phyloP scores from a whole-genome alignment of 129 eudicot genomes.

The Helianthus tuberosus region DNA sequence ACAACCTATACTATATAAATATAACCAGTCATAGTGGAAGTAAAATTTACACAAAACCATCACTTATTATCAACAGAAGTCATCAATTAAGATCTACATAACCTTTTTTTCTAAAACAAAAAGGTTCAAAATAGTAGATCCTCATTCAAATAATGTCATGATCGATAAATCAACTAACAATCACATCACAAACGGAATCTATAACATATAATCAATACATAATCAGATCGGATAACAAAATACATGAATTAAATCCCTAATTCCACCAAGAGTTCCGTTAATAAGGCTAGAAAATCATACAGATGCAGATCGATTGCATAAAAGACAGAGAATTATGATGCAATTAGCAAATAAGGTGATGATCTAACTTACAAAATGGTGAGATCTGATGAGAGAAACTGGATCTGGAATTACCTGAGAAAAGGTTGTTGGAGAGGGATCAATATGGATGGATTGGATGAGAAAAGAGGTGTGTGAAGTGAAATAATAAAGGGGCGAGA shows the following conservation, averaged over 20 bases:
- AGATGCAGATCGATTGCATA: constrained; percentile 10
- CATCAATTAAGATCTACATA: not conserved
- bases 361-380: constrained; percentile 14
- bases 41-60: constrained; percentile 3
- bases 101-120: not conserved
- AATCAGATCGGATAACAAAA: constrained; percentile 28
- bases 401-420: constrained; percentile 45
- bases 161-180: constrained; percentile 6
- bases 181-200: constrained; percentile 19
- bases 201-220: not conserved
- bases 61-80: not conserved
- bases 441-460: constrained; percentile 30
- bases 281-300: not conserved
- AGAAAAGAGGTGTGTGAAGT: constrained; percentile 4
- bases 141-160: constrained; percentile 10
- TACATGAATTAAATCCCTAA: constrained; percentile 14
- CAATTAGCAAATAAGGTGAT: constrained; percentile 19
- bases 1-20: not conserved
- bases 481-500: constrained; percentile 27
- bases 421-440: constrained; percentile 24
- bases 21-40: not conserved
- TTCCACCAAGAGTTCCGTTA: constrained; percentile 1
- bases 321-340: constrained; percentile 4
- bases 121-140: not conserved
- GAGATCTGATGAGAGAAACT: constrained; percentile 33